phyloP scores from a whole-genome alignment of 495 filamentous ascomycete species.

The Penicillium canescens region DNA sequence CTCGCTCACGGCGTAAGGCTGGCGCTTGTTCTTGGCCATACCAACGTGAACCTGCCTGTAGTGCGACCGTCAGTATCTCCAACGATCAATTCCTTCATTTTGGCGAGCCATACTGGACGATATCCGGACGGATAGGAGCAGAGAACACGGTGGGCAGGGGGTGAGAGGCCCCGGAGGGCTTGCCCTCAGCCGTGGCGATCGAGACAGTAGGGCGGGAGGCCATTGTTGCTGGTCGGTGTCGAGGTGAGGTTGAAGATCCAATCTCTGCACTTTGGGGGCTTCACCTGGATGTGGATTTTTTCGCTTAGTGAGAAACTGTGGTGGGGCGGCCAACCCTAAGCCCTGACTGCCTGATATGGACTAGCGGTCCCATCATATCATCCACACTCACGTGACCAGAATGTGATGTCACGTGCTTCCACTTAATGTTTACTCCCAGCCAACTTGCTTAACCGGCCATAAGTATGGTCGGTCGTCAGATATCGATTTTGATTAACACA shows the following conservation, averaged over 20 bases:
- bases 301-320: conserved; percentile 40
- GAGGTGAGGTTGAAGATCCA: conserved; percentile 49
- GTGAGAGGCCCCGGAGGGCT: conserved; percentile 79
- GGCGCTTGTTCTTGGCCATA: conserved; percentile 99
- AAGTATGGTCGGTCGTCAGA: no score
- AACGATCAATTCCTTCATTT: conserved; percentile 14
- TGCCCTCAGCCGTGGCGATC: conserved; percentile 90
- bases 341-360: conserved; percentile 31
- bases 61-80: conserved; percentile 38
- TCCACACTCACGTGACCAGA: not conserved
- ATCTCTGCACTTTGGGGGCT: conserved; percentile 29
- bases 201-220: conserved; percentile 93
- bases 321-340: conserved; percentile 38
- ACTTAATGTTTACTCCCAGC: no score
- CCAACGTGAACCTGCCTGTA: conserved; percentile 86
- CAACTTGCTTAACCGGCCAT: no score
- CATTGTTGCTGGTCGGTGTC: conserved; percentile 65
- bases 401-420: not conserved
- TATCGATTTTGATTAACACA: no score
- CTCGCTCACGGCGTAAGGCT: conserved; percentile 99
- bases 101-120: conserved; percentile 74
- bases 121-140: conserved; percentile 95
- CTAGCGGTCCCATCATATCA: conserved; percentile 3
- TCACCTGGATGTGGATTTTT: conserved; percentile 43
- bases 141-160: conserved; percentile 93